Conservation (phyloP, 2,329 filamentous ascomycete genomes). For the Alternaria sp. region DNA sequence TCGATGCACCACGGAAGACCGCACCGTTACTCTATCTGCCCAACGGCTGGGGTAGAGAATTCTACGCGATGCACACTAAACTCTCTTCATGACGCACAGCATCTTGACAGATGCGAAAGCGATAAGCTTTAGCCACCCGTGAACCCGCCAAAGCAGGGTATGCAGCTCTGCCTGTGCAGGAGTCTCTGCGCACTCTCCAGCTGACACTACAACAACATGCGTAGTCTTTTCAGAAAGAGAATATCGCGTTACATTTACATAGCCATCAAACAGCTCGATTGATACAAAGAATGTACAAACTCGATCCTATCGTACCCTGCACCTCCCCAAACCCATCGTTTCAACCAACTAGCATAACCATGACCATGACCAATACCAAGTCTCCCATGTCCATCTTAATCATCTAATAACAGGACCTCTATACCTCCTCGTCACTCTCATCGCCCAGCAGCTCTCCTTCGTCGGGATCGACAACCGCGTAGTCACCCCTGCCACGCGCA, state of each 20-base stretch:
- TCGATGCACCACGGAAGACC: neutral
- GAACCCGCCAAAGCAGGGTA: neutral
- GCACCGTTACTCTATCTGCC: neutral
- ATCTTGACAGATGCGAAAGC: neutral
- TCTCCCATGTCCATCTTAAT: neutral
- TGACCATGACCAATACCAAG: neutral
- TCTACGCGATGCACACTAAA: neutral
- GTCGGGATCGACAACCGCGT: slow-evolving; percentile 86
- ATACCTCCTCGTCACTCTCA: slow-evolving; percentile 88
- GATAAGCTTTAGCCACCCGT: neutral
- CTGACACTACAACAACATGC: neutral
- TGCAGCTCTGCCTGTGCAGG: neutral
- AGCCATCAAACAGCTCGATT: neutral
- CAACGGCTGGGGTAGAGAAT: neutral
- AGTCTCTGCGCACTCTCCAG: neutral
- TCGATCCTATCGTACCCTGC: neutral
- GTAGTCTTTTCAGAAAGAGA: neutral
- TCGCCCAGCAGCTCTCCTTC: slow-evolving; percentile 94
- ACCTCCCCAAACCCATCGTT: neutral
- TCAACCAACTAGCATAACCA: neutral
- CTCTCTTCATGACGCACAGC: neutral
- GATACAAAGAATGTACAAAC: neutral
- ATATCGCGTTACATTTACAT: neutral
- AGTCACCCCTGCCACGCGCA: slow-evolving; percentile 84
- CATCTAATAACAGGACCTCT: slow-evolving; percentile 11